phyloP scores from a whole-genome alignment of 148 eudicot species.

The Drosera capensis region DNA sequence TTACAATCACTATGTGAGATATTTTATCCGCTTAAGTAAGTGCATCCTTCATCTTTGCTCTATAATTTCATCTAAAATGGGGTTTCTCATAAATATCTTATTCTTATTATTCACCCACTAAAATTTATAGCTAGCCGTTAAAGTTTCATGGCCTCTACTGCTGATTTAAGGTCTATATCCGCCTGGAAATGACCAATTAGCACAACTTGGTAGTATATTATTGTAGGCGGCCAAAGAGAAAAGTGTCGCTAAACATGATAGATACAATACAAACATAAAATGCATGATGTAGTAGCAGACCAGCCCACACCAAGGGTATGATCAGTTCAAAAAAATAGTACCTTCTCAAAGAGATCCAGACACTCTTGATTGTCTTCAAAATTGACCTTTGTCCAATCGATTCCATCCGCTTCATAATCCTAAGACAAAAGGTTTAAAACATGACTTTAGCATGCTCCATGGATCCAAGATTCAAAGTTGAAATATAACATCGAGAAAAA shows the following conservation, averaged over 20 bases:
- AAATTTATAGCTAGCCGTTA: too few species aligned
- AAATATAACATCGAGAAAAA: neutral
- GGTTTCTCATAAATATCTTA: too few species aligned
- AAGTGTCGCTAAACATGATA: neutral
- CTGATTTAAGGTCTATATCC: too few species aligned
- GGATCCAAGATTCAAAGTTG: neutral
- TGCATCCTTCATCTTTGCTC: too few species aligned
- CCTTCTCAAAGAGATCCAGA: constrained; percentile 95
- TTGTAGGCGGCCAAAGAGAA: too few species aligned
- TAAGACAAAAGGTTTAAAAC: constrained; percentile 11
- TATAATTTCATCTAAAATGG: too few species aligned
- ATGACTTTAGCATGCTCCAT: neutral
- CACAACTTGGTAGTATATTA: too few species aligned
- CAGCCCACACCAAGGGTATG: neutral
- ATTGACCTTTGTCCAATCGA: constrained; percentile 81
- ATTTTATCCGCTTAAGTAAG: too few species aligned
- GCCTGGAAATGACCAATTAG: too few species aligned
- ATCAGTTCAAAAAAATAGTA: constrained; percentile 10
- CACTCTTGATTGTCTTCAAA: constrained; percentile 89
- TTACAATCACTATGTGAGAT: too few species aligned
- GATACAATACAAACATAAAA: neutral
- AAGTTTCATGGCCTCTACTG: too few species aligned
- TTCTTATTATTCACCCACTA: too few species aligned
- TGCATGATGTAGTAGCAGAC: neutral
- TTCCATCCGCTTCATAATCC: constrained; percentile 91